Evolutionary conservation across 768 basidiomycete species (phyloP).

Genomic region (Chiua virens): DNA sequence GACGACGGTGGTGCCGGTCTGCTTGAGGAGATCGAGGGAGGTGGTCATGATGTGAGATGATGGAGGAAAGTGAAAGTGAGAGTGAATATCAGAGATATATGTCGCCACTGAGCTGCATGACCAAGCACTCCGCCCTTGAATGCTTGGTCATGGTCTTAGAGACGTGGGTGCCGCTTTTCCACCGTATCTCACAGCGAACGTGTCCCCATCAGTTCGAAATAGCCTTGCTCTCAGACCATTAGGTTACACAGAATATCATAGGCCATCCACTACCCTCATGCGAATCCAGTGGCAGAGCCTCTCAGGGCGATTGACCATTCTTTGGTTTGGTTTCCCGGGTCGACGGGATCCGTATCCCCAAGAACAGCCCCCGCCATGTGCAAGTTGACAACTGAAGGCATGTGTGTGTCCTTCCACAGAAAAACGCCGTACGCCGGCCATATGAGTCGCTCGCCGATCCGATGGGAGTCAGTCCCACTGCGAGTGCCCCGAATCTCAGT

Average conservation of each 20-base stretch:
- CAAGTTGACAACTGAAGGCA: no score
- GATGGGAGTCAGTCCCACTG: no score
- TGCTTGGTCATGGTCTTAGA: constrained; percentile 4
- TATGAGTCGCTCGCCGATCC: no score
- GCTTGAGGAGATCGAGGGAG: constrained; percentile 82
- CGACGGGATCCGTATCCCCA: no score
- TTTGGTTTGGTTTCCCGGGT: background rate
- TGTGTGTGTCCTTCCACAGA: no score
- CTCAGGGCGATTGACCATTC: constrained; percentile 10
- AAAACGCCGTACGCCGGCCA: no score
- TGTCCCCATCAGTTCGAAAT: constrained; percentile 1
- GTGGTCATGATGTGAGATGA: constrained; percentile 59
- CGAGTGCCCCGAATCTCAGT: no score
- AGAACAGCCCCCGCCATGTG: no score
- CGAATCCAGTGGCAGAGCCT: constrained; percentile 6
- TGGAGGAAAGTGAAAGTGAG: constrained; percentile 6
- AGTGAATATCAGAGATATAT: constrained; percentile 17
- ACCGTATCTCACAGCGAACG: no score
- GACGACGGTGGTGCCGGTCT: constrained; percentile 93
- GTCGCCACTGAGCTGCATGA: constrained; percentile 5
- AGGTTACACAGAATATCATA: background rate
- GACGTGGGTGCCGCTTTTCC: constrained; percentile 1
- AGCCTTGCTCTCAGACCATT: constrained; percentile 9
- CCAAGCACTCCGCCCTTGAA: background rate
- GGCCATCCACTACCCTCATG: background rate